These are phyloP conservation scores for Juglanconis oblonga DNA, from an alignment of 2,329 filamentous ascomycete species.

Conservation along the genomic window DNA sequence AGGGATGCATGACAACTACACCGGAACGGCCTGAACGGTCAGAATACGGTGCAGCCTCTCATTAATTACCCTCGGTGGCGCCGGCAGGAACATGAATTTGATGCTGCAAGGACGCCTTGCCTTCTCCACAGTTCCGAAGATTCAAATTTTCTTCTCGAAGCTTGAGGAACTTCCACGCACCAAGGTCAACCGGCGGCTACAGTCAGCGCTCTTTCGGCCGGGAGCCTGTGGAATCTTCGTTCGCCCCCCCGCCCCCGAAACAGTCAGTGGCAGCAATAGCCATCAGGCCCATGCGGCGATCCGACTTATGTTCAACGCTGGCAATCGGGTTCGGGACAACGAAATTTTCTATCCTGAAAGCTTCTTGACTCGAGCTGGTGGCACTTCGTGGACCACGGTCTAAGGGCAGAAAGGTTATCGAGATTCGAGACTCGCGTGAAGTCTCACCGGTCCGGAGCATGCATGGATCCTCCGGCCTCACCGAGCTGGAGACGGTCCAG, in stretches of 20 bases:
- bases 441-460: constrained; percentile 1
- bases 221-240: not conserved
- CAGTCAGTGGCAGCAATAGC: not conserved
- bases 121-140: constrained; percentile 13
- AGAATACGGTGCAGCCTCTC: constrained; percentile 4
- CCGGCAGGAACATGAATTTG: constrained; percentile 1
- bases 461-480: constrained; percentile 1
- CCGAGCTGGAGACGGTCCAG: not conserved
- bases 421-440: not conserved
- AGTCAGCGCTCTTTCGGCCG: not conserved
- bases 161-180: constrained; percentile 14
- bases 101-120: not conserved
- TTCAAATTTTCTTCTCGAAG: constrained; percentile 17
- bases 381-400: not conserved
- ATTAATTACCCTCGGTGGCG: constrained; percentile 2
- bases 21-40: not conserved
- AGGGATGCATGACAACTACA: not conserved
- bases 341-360: not conserved
- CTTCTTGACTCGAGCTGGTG: not conserved
- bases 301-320: not conserved
- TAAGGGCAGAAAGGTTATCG: not conserved
- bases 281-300: not conserved
- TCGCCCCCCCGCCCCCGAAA: not conserved
- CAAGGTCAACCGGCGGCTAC: not conserved
- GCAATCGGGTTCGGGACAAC: not conserved